Evolutionary conservation across 352 stramenopile species (phyloP).

Genomic region (Phytophthora brassicae): DNA sequence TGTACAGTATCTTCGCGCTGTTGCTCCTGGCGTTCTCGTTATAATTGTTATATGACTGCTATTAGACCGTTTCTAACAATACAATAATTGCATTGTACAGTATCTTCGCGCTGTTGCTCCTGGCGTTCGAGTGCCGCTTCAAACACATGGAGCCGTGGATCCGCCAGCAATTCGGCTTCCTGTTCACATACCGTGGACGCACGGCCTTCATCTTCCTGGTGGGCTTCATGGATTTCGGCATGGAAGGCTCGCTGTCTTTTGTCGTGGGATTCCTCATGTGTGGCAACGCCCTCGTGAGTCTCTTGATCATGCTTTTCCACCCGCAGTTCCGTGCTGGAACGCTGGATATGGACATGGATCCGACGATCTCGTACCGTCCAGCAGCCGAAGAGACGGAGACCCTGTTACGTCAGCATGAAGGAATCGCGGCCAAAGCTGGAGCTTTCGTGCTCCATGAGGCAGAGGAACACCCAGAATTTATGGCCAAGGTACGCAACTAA

Average conservation of each 20-base stretch:
- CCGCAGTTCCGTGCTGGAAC: slow-evolving; percentile 82
- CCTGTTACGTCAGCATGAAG: slow-evolving; percentile 63
- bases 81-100: slow-evolving; percentile 33
- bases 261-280: slow-evolving; percentile 83
- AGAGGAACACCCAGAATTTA: slow-evolving; percentile 76
- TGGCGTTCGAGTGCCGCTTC: slow-evolving; percentile 88
- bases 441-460: slow-evolving; percentile 69
- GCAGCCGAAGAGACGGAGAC: slow-evolving; percentile 68
- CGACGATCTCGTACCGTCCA: slow-evolving; percentile 65
- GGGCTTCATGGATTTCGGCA: slow-evolving; percentile 89
- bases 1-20: slow-evolving; percentile 75
- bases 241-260: slow-evolving; percentile 68
- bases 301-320: slow-evolving; percentile 83
- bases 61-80: background rate
- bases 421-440: slow-evolving; percentile 56
- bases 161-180: slow-evolving; percentile 83
- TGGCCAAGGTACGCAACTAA: slow-evolving; percentile 45
- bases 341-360: slow-evolving; percentile 75
- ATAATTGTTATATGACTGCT: background rate
- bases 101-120: slow-evolving; percentile 79
- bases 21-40: slow-evolving; percentile 81
- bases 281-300: slow-evolving; percentile 70
- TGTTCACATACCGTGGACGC: slow-evolving; percentile 87
- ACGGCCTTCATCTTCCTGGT: slow-evolving; percentile 86
- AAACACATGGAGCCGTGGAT: slow-evolving; percentile 87